A percentile compares a stretch with the other conserved stretches of the same genome.
Conservation (phyloP, 129 eudicot species). For the Helichrysum umbraculigerum region DNA sequence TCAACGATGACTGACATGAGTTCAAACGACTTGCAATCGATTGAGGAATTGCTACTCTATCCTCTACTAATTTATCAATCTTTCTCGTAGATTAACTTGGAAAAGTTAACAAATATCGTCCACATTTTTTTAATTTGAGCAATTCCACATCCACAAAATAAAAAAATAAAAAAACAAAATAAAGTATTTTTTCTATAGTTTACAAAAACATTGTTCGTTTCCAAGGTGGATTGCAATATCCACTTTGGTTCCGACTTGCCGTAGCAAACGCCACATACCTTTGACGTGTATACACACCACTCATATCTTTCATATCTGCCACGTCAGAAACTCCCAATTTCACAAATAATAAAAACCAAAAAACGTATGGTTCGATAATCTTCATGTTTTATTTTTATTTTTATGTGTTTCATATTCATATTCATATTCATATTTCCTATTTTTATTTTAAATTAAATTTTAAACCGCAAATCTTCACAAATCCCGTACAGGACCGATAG, state of each 20-base stretch:
- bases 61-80: no score
- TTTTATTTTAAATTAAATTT: not conserved
- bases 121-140: no score
- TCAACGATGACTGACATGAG: no score
- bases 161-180: no score
- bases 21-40: no score
- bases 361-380: conserved; percentile 19
- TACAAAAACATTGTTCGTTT: no score
- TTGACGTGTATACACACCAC: conserved; percentile 34
- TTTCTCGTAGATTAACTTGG: not conserved
- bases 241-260: not conserved
- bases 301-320: conserved; percentile 21
- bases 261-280: conserved; percentile 30
- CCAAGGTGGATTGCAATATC: not conserved
- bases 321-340: conserved; percentile 32
- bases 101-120: no score
- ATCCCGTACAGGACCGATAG: not conserved
- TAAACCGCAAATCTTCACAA: conserved; percentile 18
- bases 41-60: no score
- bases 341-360: not conserved
- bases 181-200: no score
- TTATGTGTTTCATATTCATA: no score
- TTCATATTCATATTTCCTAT: not conserved
- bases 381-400: not conserved
- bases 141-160: no score